Percentiles rank a stretch among this genome's conserved stretches.
phyloP scores from a whole-genome alignment of 495 filamentous ascomycete species.

The Penicillium nucicola region DNA sequence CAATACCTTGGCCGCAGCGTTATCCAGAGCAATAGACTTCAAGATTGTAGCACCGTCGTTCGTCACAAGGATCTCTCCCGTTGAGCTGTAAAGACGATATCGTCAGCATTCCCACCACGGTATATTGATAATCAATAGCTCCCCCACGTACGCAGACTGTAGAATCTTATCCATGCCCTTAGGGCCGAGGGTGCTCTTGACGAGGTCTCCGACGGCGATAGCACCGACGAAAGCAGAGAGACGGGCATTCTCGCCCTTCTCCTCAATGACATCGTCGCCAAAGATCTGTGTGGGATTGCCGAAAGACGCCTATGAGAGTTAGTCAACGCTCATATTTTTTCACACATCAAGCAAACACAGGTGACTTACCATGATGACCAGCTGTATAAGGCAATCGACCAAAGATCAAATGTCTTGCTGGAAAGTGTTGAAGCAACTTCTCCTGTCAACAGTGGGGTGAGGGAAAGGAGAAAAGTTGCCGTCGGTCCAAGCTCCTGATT shows the following conservation, averaged over 20 bases:
- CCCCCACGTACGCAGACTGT: conserved; percentile 78
- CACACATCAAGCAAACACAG: not conserved
- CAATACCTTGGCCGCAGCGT: conserved; percentile 89
- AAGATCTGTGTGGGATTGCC: conserved; percentile 96
- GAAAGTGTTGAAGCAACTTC: conserved; percentile 18
- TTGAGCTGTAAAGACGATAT: conserved; percentile 58
- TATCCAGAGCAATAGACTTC: conserved; percentile 98
- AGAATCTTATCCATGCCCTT: conserved; percentile 99
- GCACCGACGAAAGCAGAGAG: conserved; percentile 95
- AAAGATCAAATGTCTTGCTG: conserved; percentile 22
- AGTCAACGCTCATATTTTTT: conserved; percentile 1
- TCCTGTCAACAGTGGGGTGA: conserved; percentile 28
- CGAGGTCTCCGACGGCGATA: conserved; percentile 93
- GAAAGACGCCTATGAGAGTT: conserved; percentile 44
- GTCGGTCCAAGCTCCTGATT: conserved; percentile 39
- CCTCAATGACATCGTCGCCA: conserved; percentile 92
- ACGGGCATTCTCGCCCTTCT: conserved; percentile 99
- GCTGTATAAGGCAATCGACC: conserved; percentile 21
- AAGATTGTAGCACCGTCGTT: conserved; percentile 98
- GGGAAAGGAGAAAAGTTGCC: conserved; percentile 38
- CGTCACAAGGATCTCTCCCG: conserved; percentile 94
- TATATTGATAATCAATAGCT: conserved; percentile 12
- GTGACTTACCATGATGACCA: conserved; percentile 35
- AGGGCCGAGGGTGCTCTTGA: conserved; percentile 94
- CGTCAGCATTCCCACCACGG: conserved; percentile 11